These are phyloP conservation scores for Elongisporangium undulatum DNA, from an alignment of 352 stramenopile species.

Conservation along the genomic window DNA sequence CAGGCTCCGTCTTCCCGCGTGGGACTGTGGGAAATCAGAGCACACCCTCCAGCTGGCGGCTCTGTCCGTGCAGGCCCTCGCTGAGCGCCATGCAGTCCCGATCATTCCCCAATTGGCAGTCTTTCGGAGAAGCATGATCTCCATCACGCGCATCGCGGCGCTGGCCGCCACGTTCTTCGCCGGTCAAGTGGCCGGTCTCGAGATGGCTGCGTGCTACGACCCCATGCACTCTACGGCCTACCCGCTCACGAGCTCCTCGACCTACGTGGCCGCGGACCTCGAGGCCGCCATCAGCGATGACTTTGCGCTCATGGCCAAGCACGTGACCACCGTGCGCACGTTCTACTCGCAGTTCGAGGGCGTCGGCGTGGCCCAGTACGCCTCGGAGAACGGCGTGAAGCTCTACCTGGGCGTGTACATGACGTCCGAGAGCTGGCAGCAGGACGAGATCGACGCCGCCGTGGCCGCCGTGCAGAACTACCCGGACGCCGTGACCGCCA, in stretches of 20 bases:
- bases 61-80: neutral
- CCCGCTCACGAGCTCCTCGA: conserved; percentile 24
- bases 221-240: conserved; percentile 53
- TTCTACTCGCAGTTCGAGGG: conserved; percentile 58
- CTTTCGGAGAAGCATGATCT: neutral
- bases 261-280: conserved; percentile 15
- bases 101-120: neutral
- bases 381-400: conserved; percentile 45
- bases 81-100: neutral
- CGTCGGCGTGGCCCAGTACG: conserved; percentile 37
- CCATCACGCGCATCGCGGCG: neutral
- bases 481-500: conserved; percentile 30
- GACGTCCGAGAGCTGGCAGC: conserved; percentile 38
- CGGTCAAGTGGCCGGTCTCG: neutral
- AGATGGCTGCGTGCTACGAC: conserved; percentile 46
- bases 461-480: conserved; percentile 39
- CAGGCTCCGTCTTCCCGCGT: neutral
- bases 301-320: conserved; percentile 32
- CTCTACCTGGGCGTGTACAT: conserved; percentile 54
- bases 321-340: conserved; percentile 51
- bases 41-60: neutral
- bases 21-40: neutral
- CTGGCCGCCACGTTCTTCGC: neutral
- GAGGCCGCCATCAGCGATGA: conserved; percentile 31
- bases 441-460: conserved; percentile 31